Evolutionary conservation across 805 yeast species (phyloP), one percentile per base, ranked within the genome.

Genomic region (Grigorovia jiainica): DNA sequence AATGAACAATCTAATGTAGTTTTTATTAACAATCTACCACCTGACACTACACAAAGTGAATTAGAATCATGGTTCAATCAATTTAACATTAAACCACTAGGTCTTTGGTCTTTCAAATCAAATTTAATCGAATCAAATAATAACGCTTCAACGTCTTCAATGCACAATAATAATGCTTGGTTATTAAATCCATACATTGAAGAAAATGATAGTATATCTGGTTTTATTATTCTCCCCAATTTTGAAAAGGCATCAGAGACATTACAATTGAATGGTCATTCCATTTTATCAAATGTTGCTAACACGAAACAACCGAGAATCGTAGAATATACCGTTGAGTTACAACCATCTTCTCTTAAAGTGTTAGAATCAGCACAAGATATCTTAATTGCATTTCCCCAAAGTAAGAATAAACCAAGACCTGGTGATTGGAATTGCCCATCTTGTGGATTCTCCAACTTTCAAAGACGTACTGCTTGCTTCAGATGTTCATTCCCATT

Each of bases 391-490:
- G 87, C 94, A 3, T 89, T 89, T 64, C 95, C 96, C 13, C 78
- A 82, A 24, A 74, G 79, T 29, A 82, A 86, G 50, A 87, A 89
- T 62, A 72, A 92, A 53, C 95, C 95, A 18, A 72, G 97, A 56
- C 97, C 97, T 0, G 97, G 97, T 17, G 97, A 89, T 60, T 89
- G 97, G 97, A 85, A 84, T n/a, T 89, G 97, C 62, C 95, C 95
- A 20, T 79, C 89, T 6, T 89, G 97, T 69, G 95, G 96, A 1
- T 89, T 89, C 55, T 84, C 95, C 19, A 89, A 89, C 62, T 89
- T 89, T 65, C 97, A 89, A 64, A 75, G 96, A 54, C 74, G 97
- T 62, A 83, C 94, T 2, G 94, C 94, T 2, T 89, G 97, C 63
- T 87, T 89, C 70, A 72, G 96, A 48, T 89, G 97, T 59, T 81